Percentiles rank a stretch among this genome's conserved stretches.
These are phyloP conservation scores for Triticum urartu DNA, from an alignment of 176 grass and related monocot genomes.

Conservation along the genomic window DNA sequence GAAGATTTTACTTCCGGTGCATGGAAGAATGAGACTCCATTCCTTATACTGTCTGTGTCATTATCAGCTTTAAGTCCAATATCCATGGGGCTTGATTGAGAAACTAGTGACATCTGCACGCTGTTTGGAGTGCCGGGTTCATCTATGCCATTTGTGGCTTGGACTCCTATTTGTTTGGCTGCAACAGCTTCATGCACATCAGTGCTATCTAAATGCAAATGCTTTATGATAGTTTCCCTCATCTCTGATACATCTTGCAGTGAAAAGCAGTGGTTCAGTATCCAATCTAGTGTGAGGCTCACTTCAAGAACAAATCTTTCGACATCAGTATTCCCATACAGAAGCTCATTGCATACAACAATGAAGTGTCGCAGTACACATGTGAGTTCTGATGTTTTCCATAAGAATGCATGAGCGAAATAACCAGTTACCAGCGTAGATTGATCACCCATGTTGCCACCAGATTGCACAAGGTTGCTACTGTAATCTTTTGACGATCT, in stretches of 20 bases:
- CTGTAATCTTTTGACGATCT: conserved; percentile 52
- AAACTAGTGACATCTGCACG: conserved; percentile 9
- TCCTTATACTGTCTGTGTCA: not conserved
- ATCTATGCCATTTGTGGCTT: conserved; percentile 29
- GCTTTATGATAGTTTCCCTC: conserved; percentile 71
- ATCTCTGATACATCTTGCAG: conserved; percentile 94
- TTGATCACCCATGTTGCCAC: conserved; percentile 1
- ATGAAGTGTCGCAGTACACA: conserved; percentile 64
- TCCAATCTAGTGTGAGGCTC: conserved; percentile 62
- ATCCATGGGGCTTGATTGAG: conserved; percentile 21
- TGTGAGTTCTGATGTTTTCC: conserved; percentile 75
- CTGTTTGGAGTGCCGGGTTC: conserved; percentile 26
- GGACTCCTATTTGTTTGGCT: not conserved
- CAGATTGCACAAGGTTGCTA: conserved; percentile 36
- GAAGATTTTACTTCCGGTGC: conserved; percentile 42
- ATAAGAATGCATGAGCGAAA: conserved; percentile 78
- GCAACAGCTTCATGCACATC: conserved; percentile 53
- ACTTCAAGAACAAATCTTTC: conserved; percentile 66
- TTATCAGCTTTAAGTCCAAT: conserved; percentile 28
- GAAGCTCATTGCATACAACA: conserved; percentile 65
- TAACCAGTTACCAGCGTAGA: conserved; percentile 39
- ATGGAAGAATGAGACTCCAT: conserved; percentile 14
- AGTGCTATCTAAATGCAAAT: conserved; percentile 51
- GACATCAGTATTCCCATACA: conserved; percentile 54
- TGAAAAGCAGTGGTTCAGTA: conserved; percentile 85